Evolutionary conservation across 495 filamentous ascomycete genomes (phyloP), one percentile per base, ranked within the genome.

Genomic region (Podospora bellae-mahoneyi): DNA sequence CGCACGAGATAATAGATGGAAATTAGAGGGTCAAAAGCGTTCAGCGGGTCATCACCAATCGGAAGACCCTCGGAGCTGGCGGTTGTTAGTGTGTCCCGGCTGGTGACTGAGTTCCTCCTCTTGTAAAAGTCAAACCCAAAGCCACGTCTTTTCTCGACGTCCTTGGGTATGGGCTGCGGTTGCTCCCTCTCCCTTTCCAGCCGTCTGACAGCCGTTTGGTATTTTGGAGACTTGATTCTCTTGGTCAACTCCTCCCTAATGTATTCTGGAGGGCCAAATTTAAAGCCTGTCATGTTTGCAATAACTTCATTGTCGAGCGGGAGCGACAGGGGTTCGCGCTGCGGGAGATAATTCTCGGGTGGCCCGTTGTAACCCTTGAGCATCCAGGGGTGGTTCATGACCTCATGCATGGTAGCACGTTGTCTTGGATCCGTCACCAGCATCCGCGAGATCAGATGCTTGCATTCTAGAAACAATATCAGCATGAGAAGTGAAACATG

Each of bases 101-200:
- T 97, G 55, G 87, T 91, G 23, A 85, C 85, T 1, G 96, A 97
- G 74, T 91, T 97, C 44, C 93, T 87, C 71, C 95, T 86, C 79
- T 97, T 97, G 79, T 99, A 99, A 72, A 99, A 98, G 76, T 97
- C 93, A 70, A 98, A 97, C 9, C 88, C 88, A 69, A 95, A 92
- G 2, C 91, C 92, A 59, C 94, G 87, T 76, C 91, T 93, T 77
- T 92, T 94, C 76, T 98, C 96, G 4, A 77, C 73, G 32, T 89
- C 87, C 55, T 89, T 89, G 27, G 86, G 88, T 2, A 68, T 39
- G 0, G 86, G 82, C 18, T 79, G 78, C 7, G 88, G 85, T 54
- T 84, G 77, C 69, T 94, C 89, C 72, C 87, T 90, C 66, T 90
- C 86, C 66, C 86, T 86, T 55, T 81, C 76, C 2, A 84, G 72